Evolutionary conservation across 179 eudicot genomes (phyloP), one percentile per base, ranked within the genome.

Genomic region (Camellia oleifera): DNA sequence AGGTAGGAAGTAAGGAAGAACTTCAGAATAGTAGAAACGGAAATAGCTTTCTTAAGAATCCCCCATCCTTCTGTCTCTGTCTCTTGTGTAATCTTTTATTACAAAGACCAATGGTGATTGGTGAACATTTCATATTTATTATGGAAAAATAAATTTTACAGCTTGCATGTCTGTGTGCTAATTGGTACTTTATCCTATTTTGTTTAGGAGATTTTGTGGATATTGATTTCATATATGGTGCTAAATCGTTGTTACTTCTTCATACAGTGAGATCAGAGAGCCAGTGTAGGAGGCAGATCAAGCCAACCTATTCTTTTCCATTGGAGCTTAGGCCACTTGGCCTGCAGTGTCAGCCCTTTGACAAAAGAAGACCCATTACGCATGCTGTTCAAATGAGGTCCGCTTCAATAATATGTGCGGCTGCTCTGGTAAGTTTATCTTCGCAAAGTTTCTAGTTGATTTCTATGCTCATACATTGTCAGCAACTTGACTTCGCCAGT

Each of bases 341-440:
- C 48, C 14, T 63, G 9, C 77, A 45, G 66, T 15, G 44, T 14
- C 69, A 57, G 20, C 61, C 62, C 54, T 61, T 62, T 15, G 61
- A 65, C 69, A 79, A 63, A 71, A 76, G 70, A 17, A 40, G 8
- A 18, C 26, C 62, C 48, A 52, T 78, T 20, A 61, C 58, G 7
- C 13, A 32, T 62, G 53, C 65, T 63, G 23, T 42, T 15, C 68
- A 64, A 52, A 52, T 48, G 53, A 78, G 68, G 56, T 62, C 80
- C 12, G 13, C 72, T 61, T 60, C 75, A 42, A 3, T 69, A 65
- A 77, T 72, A 42, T 81, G 84, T 18, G 50, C 80, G 72, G 84
- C 84, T 63, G 67, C 78, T 72, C 53, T 77, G 77, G 84, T 77
- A 69, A 81, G 81, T 69, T 72, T 44, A 64, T 26, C 77, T 72